Evolutionary conservation across 2,329 filamentous ascomycete species (phyloP), one percentile per base, ranked within the genome.

Genomic region (Aspergillus hiratsukae): DNA sequence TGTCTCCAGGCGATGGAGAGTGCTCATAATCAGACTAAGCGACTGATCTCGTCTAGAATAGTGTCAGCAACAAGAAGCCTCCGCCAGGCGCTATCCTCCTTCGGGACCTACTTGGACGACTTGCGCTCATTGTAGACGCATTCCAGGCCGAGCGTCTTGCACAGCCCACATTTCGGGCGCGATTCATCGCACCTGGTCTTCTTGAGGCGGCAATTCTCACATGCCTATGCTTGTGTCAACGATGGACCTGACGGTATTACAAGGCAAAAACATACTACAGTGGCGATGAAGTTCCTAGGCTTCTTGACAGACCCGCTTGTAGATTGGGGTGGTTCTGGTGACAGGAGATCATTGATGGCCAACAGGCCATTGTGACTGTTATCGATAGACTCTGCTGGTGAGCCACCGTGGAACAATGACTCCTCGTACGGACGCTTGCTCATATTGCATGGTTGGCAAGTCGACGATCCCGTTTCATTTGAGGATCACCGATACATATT

Each of bases 141-240:
- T 19, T 80, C 77, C 31, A 80, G 58, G 7, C 77, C 78, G 48
- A 78, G 74, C 14, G 72, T 68, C 60, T 76, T 78, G 68, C 81
- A 83, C 50, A 81, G 73, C 29, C 80, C 80, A 60, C 81, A 83
- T 58, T 66, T 72, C 49, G 81, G 80, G 31, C 78, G 71, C 56
- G 81, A 81, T 66, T 82, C 80, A 58, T 83, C 80, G 65, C 81
- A 83, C 69, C 79, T 68, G 19, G 80, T 81, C 69, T 83, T 83
- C 63, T 81, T 80, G 50, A 78, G 68, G 27, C 81, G 74, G 63
- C 81, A 83, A 17, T 75, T 76, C 62, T 83, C 80, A 62, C 81
- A 83, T 2, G 81, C 81, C 79, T 78, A 59, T 58, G 17, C 49
- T 52, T n/a, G 9, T 29, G 49, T 53, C 41, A 51, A 29, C n/a